Evolutionary conservation across 805 yeast species (phyloP).

Genomic region (Nakazawaea pomicola): DNA sequence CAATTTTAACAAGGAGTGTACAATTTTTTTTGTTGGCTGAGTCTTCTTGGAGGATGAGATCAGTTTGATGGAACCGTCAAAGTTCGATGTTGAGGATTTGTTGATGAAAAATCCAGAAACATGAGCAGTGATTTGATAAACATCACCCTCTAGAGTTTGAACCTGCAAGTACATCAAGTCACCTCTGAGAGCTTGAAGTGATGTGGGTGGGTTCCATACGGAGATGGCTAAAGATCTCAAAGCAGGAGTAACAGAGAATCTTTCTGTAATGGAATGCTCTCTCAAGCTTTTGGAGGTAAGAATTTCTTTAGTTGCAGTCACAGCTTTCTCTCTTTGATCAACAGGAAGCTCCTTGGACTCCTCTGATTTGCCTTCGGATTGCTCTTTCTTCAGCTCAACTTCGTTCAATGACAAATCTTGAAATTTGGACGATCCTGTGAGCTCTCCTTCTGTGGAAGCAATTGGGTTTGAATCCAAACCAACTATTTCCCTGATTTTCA

Average conservation of each 20-base stretch:
- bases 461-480: conserved; percentile 47
- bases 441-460: conserved; percentile 28
- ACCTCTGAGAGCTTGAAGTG: conserved; percentile 57
- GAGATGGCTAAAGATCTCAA: conserved; percentile 57
- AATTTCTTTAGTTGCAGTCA: conserved; percentile 17
- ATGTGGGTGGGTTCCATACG: conserved; percentile 83
- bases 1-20: conserved; percentile 55
- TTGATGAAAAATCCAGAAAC: conserved; percentile 77
- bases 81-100: conserved; percentile 58
- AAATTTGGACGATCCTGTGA: conserved; percentile 50
- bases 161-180: conserved; percentile 73
- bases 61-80: conserved; percentile 57
- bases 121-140: conserved; percentile 72
- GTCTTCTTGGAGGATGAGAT: conserved; percentile 20
- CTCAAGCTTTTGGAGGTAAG: conserved; percentile 13
- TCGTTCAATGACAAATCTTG: conserved; percentile 33
- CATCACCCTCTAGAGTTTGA: conserved; percentile 78
- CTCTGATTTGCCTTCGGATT: conserved; percentile 14
- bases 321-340: conserved; percentile 25
- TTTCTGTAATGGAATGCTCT: conserved; percentile 26
- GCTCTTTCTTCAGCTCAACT: conserved; percentile 16
- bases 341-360: conserved; percentile 23
- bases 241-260: conserved; percentile 38
- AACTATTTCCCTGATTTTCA: conserved; percentile 55
- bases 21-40: conserved; percentile 26